Percentiles rank a stretch among this genome's conserved stretches.
Evolutionary conservation across 352 stramenopile genomes (phyloP).

Genomic region (Pythium brachiatum): DNA sequence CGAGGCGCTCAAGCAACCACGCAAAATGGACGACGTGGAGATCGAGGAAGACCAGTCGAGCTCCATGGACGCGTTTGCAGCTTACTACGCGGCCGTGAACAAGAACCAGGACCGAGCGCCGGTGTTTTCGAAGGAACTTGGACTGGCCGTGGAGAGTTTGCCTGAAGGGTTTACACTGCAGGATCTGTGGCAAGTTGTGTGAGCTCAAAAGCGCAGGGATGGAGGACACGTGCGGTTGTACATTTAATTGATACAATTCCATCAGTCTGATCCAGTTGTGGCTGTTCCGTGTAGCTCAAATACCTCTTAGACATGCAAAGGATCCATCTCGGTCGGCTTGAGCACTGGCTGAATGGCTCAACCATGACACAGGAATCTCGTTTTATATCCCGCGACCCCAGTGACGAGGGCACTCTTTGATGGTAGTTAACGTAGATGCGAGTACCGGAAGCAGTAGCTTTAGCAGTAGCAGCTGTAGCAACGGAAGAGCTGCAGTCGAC

Average conservation of each 20-base stretch:
- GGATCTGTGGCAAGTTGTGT: conserved; percentile 72
- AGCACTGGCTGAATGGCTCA: no score
- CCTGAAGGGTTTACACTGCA: conserved; percentile 68
- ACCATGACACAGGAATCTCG: no score
- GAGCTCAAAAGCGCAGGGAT: neutral
- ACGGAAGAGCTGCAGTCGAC: no score
- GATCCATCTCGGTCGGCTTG: no score
- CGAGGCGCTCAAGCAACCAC: conserved; percentile 64
- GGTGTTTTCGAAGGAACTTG: conserved; percentile 76
- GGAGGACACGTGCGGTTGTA: neutral
- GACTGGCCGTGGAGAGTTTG: conserved; percentile 84
- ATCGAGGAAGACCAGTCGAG: conserved; percentile 86
- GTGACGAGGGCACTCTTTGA: no score
- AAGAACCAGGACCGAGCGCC: conserved; percentile 76
- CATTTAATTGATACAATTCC: neutral
- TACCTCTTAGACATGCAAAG: no score
- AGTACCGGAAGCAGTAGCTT: no score
- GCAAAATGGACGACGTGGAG: conserved; percentile 84
- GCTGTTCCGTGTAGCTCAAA: no score
- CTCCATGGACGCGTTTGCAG: conserved; percentile 86
- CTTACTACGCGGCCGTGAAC: conserved; percentile 87
- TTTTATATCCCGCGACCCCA: no score
- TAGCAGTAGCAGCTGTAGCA: no score
- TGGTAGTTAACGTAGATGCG: no score
- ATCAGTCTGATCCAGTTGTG: neutral